Conservation (phyloP, 2,329 filamentous ascomycete genomes). For the Neocucurbitaria cava region DNA sequence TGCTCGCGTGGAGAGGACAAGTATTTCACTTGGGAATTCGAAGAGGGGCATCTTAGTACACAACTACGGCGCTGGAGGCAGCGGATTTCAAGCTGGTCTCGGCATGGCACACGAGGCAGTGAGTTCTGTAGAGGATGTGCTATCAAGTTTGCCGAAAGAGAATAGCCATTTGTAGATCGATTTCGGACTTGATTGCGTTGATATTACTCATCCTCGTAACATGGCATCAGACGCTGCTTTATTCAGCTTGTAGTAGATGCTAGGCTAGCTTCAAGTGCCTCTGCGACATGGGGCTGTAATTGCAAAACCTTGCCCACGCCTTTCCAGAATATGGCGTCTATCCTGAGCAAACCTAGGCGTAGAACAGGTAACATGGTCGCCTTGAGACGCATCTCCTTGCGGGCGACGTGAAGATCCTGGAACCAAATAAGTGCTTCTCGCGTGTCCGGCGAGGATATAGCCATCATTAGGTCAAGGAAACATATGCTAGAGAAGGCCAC, state of each 20-base stretch:
- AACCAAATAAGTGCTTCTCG: constrained; percentile 15
- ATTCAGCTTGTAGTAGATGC: not conserved
- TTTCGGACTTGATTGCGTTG: too few relatives aligned
- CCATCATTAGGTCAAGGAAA: constrained; percentile 14
- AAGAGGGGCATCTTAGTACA: constrained; percentile 16
- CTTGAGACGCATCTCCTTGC: constrained; percentile 16
- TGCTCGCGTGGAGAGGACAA: constrained; percentile 21
- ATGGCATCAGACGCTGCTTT: not conserved
- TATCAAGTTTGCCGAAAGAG: constrained; percentile 1
- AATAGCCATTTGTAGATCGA: constrained; percentile 4
- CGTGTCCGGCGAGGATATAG: constrained; percentile 5
- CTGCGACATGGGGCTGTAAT: constrained; percentile 4
- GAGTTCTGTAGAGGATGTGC: constrained; percentile 8
- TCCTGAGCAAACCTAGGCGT: constrained; percentile 10
- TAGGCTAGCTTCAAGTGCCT: constrained; percentile 6
- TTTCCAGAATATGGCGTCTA: constrained; percentile 14
- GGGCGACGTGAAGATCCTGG: constrained; percentile 3
- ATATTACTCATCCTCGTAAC: not conserved
- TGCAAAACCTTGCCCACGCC: constrained; percentile 8
- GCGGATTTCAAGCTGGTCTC: constrained; percentile 23
- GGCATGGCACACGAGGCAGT: constrained; percentile 26
- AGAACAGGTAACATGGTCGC: constrained; percentile 16
- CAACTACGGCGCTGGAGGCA: constrained; percentile 26
- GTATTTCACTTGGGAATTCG: constrained; percentile 5
- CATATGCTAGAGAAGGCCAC: constrained; percentile 17